Base-by-base conservation (phyloP, 768 basidiomycete species). In the Royoungia palumana region DNA sequence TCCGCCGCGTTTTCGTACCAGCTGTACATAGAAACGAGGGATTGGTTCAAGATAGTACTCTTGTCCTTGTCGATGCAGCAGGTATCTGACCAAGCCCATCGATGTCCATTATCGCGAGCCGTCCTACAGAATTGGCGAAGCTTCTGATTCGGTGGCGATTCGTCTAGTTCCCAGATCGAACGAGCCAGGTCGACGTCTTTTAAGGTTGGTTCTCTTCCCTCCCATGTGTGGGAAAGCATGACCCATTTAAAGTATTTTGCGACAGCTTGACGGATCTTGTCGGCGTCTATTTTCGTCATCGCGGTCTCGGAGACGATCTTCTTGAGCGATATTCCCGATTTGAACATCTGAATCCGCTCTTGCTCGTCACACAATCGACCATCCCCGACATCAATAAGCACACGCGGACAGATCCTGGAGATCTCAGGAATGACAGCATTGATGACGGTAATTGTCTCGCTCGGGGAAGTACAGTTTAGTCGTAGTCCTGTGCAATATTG, bases 161-260 rank as follows among this genome's bases (percentile, higher is more conserved):
- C 5, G 6, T 1, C 32, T 6, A 14, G n/a, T 5, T 44, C 17
- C 16, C 46, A 47, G 40, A 38, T 41, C n/a, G n/a, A n/a, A 1
- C 30, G 40, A 6, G 9, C 44, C 34, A 20, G 19, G 21, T 49
- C 28, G 5, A 56, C 28, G 16, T 44, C 44, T 5, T 52, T 14
- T 25, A 47, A 57, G 1, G 51, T 34, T 7, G 56, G 54, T 36
- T 58, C 56, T 6, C 16, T 49, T n/a, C 32, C 32, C 4, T 47
- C 50, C 56, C 56, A 58, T 6, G 46, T 53, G 6, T 58, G 56
- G 17, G 56, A 58, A 27, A 58, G 49, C 56, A 57, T 58, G 38
- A 57, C 43, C n/a, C 53, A 58, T 16, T 3, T 21, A 36, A 57
- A 57, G 25, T 49, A 58, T 4, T 5, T 2, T 8, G 25, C 22